Evolutionary conservation across 495 filamentous ascomycete species (phyloP), one percentile per base, ranked within the genome.

Genomic region (Glarea lozoyensis): DNA sequence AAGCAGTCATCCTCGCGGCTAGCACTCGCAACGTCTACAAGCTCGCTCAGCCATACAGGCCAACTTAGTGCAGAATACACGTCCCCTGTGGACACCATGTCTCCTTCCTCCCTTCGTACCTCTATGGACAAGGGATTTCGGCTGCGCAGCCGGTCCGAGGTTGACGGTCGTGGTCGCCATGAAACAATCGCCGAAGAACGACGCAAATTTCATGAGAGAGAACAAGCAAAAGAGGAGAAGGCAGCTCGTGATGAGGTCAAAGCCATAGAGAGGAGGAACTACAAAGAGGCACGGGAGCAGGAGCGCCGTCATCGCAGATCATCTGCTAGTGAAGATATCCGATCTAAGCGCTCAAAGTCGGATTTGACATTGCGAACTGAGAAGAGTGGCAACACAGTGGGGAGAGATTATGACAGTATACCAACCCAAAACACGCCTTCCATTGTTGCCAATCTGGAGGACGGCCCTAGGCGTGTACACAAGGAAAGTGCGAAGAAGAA

Each of bases 151-250:
- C 66, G 65, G 27, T 70, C 67, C 32, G 72, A 76, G 31, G 50
- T 70, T 15, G 69, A 72, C 54, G 57, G 66, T 6, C 61, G 58
- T 13, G 57, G 58, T 1, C 66, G 66, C 17, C 54, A 62, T 32
- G 68, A 72, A 40, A 64, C 67, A 23, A 61, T 76, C 30, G 65
- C 67, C 29, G 63, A 61, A 39, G 71, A 69, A 10, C 71, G 72
- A 25, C 68, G 69, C 44, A 69, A 66, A 42, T 76, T 74, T 42
- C 62, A 69, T 50, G 63, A 68, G 58, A 69, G 64, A 41, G 70
- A 76, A 53, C 58, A 61, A 4, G 68, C 60, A 43, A 75, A 76
- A 60, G 66, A 73, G 33, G 72, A 76, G 47, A 72, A 71, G 51
- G 68, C 68, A 37, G 72, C 66, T 29, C 70, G 67, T n/a, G 69